Conservation (phyloP, 139 green algal species). For the Pleodorina starrii region DNA sequence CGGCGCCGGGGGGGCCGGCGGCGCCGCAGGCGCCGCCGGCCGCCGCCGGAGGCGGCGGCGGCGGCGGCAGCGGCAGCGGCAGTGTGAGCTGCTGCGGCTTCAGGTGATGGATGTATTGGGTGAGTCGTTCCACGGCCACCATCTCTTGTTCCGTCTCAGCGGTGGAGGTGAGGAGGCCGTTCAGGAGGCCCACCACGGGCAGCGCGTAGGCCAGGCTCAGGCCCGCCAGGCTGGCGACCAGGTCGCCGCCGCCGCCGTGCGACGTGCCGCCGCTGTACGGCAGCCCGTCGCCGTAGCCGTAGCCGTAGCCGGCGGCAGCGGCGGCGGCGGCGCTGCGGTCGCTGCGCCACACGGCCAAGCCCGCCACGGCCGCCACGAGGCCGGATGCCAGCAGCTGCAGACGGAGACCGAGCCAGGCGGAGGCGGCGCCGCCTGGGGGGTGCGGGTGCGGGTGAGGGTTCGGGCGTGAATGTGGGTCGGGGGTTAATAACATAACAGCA, state of each 20-base stretch:
- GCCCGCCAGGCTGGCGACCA: slow-evolving; percentile 72
- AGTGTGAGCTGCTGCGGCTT: slow-evolving; percentile 20
- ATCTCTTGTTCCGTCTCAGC: slow-evolving; percentile 90
- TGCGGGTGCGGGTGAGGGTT: neutral
- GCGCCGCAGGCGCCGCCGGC: neutral
- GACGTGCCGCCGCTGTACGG: neutral
- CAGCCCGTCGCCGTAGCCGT: neutral
- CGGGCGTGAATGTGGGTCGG: neutral
- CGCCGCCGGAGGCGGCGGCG: neutral
- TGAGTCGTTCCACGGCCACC: slow-evolving; percentile 86
- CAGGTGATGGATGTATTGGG: slow-evolving; percentile 3
- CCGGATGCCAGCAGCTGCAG: slow-evolving; percentile 87
- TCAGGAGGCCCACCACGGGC: slow-evolving; percentile 85
- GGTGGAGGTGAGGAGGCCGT: slow-evolving; percentile 76
- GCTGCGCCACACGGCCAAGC: slow-evolving; percentile 60
- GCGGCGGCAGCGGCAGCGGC: neutral
- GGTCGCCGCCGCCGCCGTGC: neutral
- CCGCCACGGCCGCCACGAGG: slow-evolving; percentile 73
- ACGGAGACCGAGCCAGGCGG: slow-evolving; percentile 82
- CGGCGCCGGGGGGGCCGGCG: neutral
- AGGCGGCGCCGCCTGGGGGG: slow-evolving; percentile 49
- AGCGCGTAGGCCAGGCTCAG: slow-evolving; percentile 87
- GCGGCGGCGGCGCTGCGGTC: neutral
- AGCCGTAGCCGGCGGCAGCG: neutral
- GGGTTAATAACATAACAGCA: too few relatives aligned